Conservation (phyloP, 2,329 filamentous ascomycete genomes). For the Macrophomina phaseolina region DNA sequence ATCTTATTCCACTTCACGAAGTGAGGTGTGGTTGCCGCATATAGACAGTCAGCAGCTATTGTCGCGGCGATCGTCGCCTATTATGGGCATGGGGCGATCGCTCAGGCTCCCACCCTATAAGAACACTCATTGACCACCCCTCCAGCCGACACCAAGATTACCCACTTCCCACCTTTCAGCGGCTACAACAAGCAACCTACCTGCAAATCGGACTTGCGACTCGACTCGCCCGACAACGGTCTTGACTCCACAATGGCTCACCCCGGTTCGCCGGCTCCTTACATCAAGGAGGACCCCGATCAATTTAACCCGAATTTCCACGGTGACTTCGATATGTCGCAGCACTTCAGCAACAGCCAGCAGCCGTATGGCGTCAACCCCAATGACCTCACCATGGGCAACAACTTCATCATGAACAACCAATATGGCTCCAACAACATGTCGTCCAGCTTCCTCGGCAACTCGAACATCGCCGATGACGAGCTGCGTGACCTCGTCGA, state of each 20-base stretch:
- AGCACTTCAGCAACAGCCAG: constrained; percentile 49
- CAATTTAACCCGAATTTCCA: constrained; percentile 59
- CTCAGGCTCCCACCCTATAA: constrained; percentile 22
- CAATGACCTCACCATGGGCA: constrained; percentile 78
- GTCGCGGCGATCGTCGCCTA: constrained; percentile 22
- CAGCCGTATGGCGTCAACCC: constrained; percentile 72
- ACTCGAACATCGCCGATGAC: constrained; percentile 83
- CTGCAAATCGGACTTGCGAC: constrained; percentile 44
- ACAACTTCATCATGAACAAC: constrained; percentile 60
- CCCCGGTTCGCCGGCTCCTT: constrained; percentile 62
- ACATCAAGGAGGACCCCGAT: constrained; percentile 72
- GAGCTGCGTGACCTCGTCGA: constrained; percentile 78
- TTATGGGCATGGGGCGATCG: constrained; percentile 14
- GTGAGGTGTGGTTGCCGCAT: constrained; percentile 16
- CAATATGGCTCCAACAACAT: constrained; percentile 65
- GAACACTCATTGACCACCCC: constrained; percentile 29
- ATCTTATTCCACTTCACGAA: not conserved
- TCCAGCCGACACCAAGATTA: constrained; percentile 50
- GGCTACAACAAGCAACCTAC: constrained; percentile 42
- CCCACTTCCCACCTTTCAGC: constrained; percentile 49
- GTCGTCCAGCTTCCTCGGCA: constrained; percentile 75
- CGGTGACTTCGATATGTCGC: constrained; percentile 58
- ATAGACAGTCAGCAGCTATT: constrained; percentile 11
- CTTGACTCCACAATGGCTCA: constrained; percentile 57
- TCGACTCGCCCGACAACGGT: constrained; percentile 48